Conservation (phyloP, 1,139 yeast genomes). For the Sugiyamaella grinbergsii region DNA sequence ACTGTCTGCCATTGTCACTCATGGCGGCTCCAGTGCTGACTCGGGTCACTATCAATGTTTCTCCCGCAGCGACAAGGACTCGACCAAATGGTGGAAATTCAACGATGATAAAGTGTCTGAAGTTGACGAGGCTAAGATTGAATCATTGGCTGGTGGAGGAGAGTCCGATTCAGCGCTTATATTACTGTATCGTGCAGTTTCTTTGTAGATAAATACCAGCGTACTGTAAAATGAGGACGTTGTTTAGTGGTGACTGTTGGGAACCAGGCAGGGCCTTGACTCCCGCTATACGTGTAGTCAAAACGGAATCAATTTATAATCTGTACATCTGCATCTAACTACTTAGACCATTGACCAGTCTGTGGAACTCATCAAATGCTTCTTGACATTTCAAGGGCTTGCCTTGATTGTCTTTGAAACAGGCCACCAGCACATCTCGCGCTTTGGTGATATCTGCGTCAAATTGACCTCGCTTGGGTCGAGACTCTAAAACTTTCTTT, state of each 20-base stretch:
- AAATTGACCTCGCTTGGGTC: conserved; percentile 44
- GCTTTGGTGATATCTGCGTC: conserved; percentile 48
- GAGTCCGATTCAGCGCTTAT: conserved; percentile 95
- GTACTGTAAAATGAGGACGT: conserved; percentile 15
- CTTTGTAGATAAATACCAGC: conserved; percentile 8
- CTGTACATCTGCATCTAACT: conserved; percentile 9
- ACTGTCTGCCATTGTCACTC: conserved; percentile 81
- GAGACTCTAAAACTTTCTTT: conserved; percentile 44
- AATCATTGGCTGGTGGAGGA: conserved; percentile 92
- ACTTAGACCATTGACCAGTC: conserved; percentile 30
- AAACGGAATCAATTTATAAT: background rate
- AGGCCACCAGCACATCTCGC: conserved; percentile 60
- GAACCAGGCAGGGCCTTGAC: conserved; percentile 11
- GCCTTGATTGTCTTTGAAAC: conserved; percentile 69
- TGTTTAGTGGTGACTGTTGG: conserved; percentile 27
- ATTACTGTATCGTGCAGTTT: conserved; percentile 55
- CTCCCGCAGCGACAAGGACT: conserved; percentile 69
- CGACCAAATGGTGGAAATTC: conserved; percentile 84
- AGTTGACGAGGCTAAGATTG: conserved; percentile 77
- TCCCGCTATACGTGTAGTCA: too few species aligned
- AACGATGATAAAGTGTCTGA: conserved; percentile 88
- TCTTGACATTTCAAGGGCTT: conserved; percentile 87
- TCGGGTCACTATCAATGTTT: conserved; percentile 97
- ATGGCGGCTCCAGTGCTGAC: conserved; percentile 94
- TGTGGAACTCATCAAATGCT: conserved; percentile 73